Base-by-base conservation (phyloP, 768 basidiomycete species). In the Xerocomellus dryophilus region DNA sequence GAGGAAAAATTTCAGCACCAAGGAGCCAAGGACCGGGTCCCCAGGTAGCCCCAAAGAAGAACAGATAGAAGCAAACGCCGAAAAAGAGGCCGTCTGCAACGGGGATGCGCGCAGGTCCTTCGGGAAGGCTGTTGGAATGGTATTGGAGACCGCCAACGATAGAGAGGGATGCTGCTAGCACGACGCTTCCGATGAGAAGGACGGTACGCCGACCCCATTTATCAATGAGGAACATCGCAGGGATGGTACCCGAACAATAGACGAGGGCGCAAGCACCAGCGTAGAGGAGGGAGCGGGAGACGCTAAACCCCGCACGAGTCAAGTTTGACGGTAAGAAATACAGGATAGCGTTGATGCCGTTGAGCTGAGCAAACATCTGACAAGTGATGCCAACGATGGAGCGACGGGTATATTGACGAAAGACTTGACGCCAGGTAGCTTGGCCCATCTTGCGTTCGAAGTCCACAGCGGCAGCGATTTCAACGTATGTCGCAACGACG, bases 11-110 rank as follows among this genome's bases (percentile, higher is more conserved):
- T 54, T 82, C 81, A 2, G 78, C 79, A 17, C 74, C 73, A 43
- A 82, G 75, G 11, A 80, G 71, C 80, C 79, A 82, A 2, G 80
- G 77, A 20, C 73, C 73, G 0, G 81, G 81, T 38, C 80, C 81
- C 80, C 80, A 81, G 61, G 81, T 78, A 20, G 78, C 78, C 6
- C 78, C 80, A 47, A 77, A 83, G 60, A 82, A 74, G 64, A 84
- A 82, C 21, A 85, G 73, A 63, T 84, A 85, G n/a, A 80, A 60
- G 59, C 79, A 79, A 50, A 82, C 75, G 54, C 77, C 72, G 50
- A 69, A 73, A 31, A 72, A 76, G 51, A 74, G 68, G 15, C 67
- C 73, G 45, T 74, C 60, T 11, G 75, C 70, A n/a, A 66, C 65
- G 4, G 65, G 67, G 21, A 70, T 48, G 10, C 72, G 63, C 2